phyloP scores from a whole-genome alignment of 305 asterid species.

The Ilex paraguariensis region DNA sequence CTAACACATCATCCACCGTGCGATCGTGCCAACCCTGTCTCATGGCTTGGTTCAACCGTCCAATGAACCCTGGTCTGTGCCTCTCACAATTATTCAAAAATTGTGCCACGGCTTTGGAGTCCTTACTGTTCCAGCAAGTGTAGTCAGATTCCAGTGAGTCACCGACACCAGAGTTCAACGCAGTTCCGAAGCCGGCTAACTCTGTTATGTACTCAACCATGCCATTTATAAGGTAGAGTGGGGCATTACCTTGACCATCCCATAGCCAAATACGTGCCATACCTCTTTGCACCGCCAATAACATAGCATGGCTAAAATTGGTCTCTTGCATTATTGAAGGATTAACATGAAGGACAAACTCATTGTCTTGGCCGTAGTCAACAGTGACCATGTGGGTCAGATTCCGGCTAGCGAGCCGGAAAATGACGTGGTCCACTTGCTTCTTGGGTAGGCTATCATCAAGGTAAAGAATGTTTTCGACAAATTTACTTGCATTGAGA shows the following conservation, averaged over 20 bases:
- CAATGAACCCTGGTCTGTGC: conserved; percentile 44
- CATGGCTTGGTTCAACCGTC: conserved; percentile 53
- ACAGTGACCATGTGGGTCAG: conserved; percentile 18
- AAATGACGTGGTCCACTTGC: conserved; percentile 24
- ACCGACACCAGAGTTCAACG: neutral
- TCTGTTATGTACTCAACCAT: conserved; percentile 39
- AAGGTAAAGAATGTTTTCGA: conserved; percentile 45
- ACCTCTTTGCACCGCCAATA: conserved; percentile 34
- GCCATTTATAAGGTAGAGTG: conserved; percentile 36
- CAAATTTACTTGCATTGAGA: conserved; percentile 32
- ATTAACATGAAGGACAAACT: conserved; percentile 30
- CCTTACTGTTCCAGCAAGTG: conserved; percentile 31
- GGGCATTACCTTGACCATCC: conserved; percentile 37
- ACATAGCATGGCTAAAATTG: conserved; percentile 24
- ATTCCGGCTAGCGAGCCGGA: conserved; percentile 27
- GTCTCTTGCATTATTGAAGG: conserved; percentile 32
- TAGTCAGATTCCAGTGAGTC: conserved; percentile 1
- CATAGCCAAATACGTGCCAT: conserved; percentile 49
- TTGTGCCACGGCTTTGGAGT: conserved; percentile 27
- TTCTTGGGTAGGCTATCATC: conserved; percentile 21
- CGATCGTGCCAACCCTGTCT: conserved; percentile 50
- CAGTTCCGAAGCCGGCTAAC: neutral
- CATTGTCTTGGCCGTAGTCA: conserved; percentile 12
- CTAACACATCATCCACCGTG: conserved; percentile 34
- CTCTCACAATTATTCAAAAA: conserved; percentile 37